Base-by-base conservation (phyloP, 805 yeast genomes). In the Myxozyma melibiosi region DNA sequence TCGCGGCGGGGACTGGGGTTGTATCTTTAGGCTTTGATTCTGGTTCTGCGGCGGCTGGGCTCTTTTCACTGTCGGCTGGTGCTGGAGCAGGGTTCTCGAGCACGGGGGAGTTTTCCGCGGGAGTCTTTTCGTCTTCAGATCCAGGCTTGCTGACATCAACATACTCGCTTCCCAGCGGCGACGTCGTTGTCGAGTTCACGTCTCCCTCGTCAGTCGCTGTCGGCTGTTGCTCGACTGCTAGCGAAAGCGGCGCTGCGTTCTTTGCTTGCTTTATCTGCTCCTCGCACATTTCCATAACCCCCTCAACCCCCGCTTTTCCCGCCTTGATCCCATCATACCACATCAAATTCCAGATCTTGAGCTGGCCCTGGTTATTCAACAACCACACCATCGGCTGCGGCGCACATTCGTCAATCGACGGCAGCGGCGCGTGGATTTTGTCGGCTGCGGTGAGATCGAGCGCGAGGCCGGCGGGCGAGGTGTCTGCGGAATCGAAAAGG, bases 321-420 rank as follows among this genome's bases (percentile, higher is more conserved):
- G 71, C 62, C 37, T 78, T 77, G 16, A 86, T 73, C 1, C 82
- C 86, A 1, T 73, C 70, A 20, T 78, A 72, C 64, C 84, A 82
- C 68, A 83, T 84, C 1, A 88, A 65, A 70, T 86, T 79, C 86
- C 92, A 87, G 3, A 80, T 76, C 40, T 82, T 70, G 24, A 89
- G 67, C 33, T 71, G 75, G 37, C 95, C 95, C 55, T 80, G 79
- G 63, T 84, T 80, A 44, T 84, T 84, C 56, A 88, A 70, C 7
- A 81, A 73, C 74, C 85, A 81, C 14, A 88, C 56, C 28, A 86
- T 74, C 0, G 96, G 96, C 55, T 88, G 73, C 38, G 88, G 83
- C 0, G 68, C 75, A 8, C 82, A 81, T 38, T 75, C 75, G 1
- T 85, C 88, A 1, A 85, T 75, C 9, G 83, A 83, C 5, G 75